Conservation (phyloP, 2,329 filamentous ascomycete genomes). For the Alternaria ethzedia region DNA sequence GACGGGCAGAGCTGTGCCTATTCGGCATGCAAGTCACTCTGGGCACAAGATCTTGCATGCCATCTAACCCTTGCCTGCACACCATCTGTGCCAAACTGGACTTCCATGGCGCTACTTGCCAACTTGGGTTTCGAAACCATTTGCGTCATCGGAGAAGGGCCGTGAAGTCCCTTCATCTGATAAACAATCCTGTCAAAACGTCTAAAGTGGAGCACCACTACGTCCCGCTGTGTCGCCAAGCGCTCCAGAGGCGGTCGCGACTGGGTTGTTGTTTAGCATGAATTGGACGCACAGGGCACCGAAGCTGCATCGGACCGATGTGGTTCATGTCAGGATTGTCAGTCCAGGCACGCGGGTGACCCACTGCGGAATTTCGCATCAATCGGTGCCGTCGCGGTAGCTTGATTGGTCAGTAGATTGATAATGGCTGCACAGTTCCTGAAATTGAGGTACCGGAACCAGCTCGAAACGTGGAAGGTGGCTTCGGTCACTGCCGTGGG, state of each 20-base stretch:
- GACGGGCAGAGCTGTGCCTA: neutral
- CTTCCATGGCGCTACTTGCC: slow-evolving; percentile 2
- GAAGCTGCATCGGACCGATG: slow-evolving; percentile 15
- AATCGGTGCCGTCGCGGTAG: neutral
- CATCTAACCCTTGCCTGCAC: slow-evolving; percentile 3
- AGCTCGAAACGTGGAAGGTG: slow-evolving; percentile 6
- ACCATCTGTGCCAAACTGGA: slow-evolving; percentile 3
- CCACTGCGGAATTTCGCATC: neutral
- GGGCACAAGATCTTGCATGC: neutral
- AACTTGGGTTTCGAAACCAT: slow-evolving; percentile 9
- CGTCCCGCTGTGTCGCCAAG: slow-evolving; percentile 14
- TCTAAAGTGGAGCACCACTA: slow-evolving; percentile 7
- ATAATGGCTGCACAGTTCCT: neutral
- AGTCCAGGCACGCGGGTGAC: slow-evolving; percentile 10
- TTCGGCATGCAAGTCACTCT: neutral
- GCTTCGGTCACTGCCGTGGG: neutral
- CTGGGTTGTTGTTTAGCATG: slow-evolving; percentile 8
- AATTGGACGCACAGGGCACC: slow-evolving; percentile 9
- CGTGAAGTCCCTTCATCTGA: slow-evolving; percentile 2
- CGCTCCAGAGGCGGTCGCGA: slow-evolving; percentile 3
- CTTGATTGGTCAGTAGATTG: slow-evolving; percentile 1
- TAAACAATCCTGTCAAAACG: slow-evolving; percentile 4
- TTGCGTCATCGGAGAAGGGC: slow-evolving; percentile 11
- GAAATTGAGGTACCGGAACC: slow-evolving; percentile 7
- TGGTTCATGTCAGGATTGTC: slow-evolving; percentile 10